Evolutionary conservation across 805 yeast species (phyloP).

Genomic region (Metschnikowia cubensis): DNA sequence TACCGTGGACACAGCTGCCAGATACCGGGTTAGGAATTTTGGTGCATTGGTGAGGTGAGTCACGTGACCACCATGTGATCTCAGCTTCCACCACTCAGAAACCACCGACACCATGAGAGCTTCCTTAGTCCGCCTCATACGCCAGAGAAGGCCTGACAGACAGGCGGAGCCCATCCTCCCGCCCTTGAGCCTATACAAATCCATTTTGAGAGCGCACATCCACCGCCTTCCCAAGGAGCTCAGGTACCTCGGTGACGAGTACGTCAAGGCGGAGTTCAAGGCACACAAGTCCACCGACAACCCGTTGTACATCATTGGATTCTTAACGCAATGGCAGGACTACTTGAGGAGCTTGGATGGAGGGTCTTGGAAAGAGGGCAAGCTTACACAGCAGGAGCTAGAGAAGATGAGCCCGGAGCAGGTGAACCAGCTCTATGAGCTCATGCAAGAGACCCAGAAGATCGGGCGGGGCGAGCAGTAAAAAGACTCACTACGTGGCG

Average conservation of each 20-base stretch:
- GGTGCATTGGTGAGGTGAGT: neutral
- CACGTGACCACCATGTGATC: neutral
- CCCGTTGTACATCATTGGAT: constrained; percentile 92
- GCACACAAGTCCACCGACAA: constrained; percentile 79
- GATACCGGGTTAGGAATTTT: neutral
- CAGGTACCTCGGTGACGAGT: constrained; percentile 80
- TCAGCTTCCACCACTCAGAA: neutral
- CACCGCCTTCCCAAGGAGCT: constrained; percentile 61
- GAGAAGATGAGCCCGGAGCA: constrained; percentile 90
- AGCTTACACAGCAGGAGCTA: constrained; percentile 58
- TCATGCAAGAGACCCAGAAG: constrained; percentile 67
- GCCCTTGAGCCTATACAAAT: constrained; percentile 73
- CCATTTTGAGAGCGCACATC: constrained; percentile 76
- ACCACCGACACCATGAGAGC: constrained; percentile 30
- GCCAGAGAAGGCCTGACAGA: constrained; percentile 41
- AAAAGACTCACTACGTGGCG: neutral
- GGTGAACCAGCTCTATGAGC: constrained; percentile 70
- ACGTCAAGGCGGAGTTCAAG: constrained; percentile 85
- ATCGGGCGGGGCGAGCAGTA: constrained; percentile 16
- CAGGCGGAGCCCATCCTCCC: constrained; percentile 56
- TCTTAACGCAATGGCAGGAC: constrained; percentile 92
- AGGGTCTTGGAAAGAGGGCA: constrained; percentile 39
- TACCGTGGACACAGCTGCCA: too few relatives aligned
- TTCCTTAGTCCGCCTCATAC: constrained; percentile 30
- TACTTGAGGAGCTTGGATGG: constrained; percentile 57